These are phyloP conservation scores for Syzygium malaccense DNA, from an alignment of 441 rosid species.

Conservation along the genomic window DNA sequence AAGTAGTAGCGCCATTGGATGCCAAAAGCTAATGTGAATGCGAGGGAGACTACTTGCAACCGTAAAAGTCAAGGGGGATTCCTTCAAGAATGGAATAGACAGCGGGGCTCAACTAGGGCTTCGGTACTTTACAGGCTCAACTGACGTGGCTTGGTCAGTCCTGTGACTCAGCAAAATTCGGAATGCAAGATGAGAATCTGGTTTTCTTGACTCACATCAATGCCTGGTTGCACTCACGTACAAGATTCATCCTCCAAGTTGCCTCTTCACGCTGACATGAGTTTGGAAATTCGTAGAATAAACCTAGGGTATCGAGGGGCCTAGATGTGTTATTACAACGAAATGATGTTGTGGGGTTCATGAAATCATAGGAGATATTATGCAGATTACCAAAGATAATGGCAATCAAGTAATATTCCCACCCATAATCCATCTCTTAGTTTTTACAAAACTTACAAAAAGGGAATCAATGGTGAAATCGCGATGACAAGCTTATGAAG, in stretches of 20 bases:
- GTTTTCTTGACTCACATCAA: background rate
- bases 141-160: background rate
- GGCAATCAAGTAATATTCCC: background rate
- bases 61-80: background rate
- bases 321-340: background rate
- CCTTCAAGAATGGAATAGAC: background rate
- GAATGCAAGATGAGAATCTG: background rate
- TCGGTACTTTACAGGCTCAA: background rate
- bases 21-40: background rate
- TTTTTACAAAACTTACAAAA: background rate
- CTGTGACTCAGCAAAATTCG: background rate
- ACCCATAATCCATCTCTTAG: background rate
- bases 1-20: background rate
- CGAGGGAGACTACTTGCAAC: background rate
- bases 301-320: background rate
- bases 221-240: background rate
- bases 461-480: background rate
- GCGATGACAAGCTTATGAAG: rapidly evolving
- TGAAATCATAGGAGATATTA: background rate
- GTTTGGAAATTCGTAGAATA: background rate
- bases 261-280: background rate
- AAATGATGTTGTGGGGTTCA: background rate
- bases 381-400: background rate
- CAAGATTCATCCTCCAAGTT: background rate
- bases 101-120: background rate